These are phyloP conservation scores for Gossypium aridum DNA, from an alignment of 441 rosid genomes.

Conservation along the genomic window DNA sequence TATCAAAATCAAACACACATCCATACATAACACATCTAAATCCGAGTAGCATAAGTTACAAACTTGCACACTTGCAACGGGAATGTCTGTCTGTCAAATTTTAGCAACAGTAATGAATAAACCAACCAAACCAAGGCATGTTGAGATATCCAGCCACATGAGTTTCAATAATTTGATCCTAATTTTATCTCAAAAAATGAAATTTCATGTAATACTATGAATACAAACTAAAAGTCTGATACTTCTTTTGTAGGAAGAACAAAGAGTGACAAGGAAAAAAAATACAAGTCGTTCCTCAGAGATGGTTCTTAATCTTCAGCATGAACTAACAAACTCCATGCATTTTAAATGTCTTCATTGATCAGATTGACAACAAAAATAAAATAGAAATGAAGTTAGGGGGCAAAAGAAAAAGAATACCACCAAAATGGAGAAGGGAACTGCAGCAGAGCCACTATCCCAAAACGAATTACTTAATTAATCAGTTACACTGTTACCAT, in stretches of 20 bases:
- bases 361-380: constrained; percentile 19
- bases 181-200: neutral
- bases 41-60: neutral
- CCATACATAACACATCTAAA: neutral
- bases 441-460: constrained; percentile 10
- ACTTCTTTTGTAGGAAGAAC: neutral
- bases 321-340: constrained; percentile 27
- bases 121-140: neutral
- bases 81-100: neutral
- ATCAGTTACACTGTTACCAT: constrained; percentile 45
- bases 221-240: neutral
- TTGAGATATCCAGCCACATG: neutral
- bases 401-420: constrained; percentile 26
- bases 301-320: constrained; percentile 31
- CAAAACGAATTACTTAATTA: constrained; percentile 5
- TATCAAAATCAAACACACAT: neutral
- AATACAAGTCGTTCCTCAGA: constrained; percentile 16
- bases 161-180: neutral
- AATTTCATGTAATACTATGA: neutral
- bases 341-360: constrained; percentile 27
- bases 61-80: neutral
- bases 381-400: constrained; percentile 2
- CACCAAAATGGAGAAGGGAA: constrained; percentile 26
- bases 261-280: constrained; percentile 1
- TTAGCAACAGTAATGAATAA: neutral